These are phyloP conservation scores for Tanacetum coccineum DNA, from an alignment of 129 eudicot species.

Conservation along the genomic window DNA sequence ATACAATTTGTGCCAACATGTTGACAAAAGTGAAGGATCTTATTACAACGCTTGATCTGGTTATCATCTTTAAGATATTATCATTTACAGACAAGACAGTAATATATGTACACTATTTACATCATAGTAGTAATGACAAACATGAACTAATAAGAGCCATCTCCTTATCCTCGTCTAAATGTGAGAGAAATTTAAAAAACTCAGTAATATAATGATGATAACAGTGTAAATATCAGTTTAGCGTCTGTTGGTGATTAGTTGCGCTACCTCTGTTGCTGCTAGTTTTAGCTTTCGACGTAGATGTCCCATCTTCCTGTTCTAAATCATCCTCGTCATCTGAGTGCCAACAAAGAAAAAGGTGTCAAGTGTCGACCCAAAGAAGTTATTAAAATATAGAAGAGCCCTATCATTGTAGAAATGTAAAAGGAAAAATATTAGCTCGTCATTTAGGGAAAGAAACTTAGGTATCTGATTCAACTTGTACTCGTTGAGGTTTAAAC, in stretches of 20 bases:
- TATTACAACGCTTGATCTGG: too few species aligned
- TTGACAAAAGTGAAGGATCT: too few species aligned
- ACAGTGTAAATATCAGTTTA: constrained; percentile 3
- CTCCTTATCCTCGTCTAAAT: constrained; percentile 19
- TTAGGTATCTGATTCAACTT: constrained; percentile 37
- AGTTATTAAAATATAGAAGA: background rate
- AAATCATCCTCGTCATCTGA: constrained; percentile 18
- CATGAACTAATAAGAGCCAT: too few species aligned
- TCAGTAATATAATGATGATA: background rate
- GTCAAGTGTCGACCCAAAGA: background rate
- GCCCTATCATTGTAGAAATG: background rate
- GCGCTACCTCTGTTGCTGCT: constrained; percentile 20
- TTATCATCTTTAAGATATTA: too few species aligned
- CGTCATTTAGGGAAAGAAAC: background rate
- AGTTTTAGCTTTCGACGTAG: constrained; percentile 4
- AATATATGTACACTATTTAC: too few species aligned
- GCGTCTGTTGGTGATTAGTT: background rate
- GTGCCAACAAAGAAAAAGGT: constrained; percentile 10
- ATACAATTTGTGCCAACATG: too few species aligned
- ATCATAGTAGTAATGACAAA: too few species aligned
- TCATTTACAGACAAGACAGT: too few species aligned
- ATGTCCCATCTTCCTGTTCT: constrained; percentile 9
- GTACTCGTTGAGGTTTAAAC: constrained; percentile 31
- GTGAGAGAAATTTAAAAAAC: background rate
- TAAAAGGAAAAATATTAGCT: background rate